These are phyloP conservation scores for Pleurotus giganteus DNA, from an alignment of 768 basidiomycete genomes.

Conservation along the genomic window DNA sequence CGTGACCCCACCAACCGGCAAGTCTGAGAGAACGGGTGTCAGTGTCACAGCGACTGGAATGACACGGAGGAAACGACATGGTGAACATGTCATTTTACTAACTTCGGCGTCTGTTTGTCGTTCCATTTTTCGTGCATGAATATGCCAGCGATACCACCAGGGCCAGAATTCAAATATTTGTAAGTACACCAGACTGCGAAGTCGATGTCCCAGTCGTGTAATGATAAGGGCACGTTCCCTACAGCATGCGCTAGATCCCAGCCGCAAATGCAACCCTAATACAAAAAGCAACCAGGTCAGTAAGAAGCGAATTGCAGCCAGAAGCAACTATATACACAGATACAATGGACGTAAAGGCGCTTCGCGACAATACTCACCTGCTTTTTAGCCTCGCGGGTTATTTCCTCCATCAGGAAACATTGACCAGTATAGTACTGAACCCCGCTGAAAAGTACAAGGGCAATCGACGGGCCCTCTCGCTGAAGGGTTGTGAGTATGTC, in stretches of 20 bases:
- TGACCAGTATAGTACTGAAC: constrained; percentile 99
- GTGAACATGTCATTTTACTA: constrained; percentile 21
- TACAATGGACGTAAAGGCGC: constrained; percentile 3
- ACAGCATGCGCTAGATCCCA: constrained; percentile 97
- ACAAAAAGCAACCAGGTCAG: constrained; percentile 15
- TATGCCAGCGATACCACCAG: constrained; percentile 95
- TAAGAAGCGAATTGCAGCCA: not conserved
- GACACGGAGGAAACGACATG: not conserved
- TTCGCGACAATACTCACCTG: constrained; percentile 48
- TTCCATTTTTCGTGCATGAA: constrained; percentile 88
- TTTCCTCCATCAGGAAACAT: constrained; percentile 81
- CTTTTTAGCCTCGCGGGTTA: constrained; percentile 82
- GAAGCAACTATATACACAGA: not conserved
- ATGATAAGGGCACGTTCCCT: constrained; percentile 85
- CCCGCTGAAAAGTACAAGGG: constrained; percentile 90
- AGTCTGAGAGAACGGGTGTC: constrained; percentile 47
- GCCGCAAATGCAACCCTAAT: constrained; percentile 88
- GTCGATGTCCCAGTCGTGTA: constrained; percentile 95
- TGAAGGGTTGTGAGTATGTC: constrained; percentile 82
- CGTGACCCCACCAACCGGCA: constrained; percentile 99
- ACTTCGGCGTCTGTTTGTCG: constrained; percentile 61
- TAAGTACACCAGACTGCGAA: constrained; percentile 99
- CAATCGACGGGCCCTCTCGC: constrained; percentile 72
- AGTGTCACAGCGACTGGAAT: not conserved
- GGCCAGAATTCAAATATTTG: constrained; percentile 96